Percentiles rank a stretch among this genome's conserved stretches.
Conservation (phyloP, 495 filamentous ascomycete genomes). For the Penicillium lagena region DNA sequence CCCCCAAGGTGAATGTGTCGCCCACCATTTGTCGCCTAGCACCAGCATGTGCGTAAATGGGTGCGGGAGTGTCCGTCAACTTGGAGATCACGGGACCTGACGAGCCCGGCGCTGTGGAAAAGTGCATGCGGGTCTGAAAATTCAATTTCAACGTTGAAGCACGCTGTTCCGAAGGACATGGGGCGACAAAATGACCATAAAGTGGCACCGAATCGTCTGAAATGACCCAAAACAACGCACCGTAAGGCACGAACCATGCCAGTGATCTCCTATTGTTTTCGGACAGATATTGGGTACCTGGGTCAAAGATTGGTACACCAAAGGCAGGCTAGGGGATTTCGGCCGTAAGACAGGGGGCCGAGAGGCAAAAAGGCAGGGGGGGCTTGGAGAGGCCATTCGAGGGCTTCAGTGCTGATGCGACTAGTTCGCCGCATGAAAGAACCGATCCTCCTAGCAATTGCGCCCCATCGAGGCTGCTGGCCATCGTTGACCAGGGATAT, state of each 20-base stretch:
- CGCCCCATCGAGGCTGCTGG: conserved; percentile 18
- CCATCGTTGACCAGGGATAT: conserved; percentile 15
- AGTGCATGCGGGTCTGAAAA: conserved; percentile 35
- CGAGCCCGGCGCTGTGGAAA: conserved; percentile 33
- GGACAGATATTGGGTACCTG: conserved; percentile 22
- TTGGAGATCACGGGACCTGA: conserved; percentile 39
- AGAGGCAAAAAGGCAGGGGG: conserved; percentile 22
- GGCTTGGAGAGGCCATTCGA: conserved; percentile 24
- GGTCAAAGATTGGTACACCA: conserved; percentile 19
- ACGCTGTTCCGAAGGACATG: conserved; percentile 4
- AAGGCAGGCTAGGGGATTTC: conserved; percentile 12
- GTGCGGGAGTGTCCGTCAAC: conserved; percentile 34
- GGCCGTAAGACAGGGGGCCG: conserved; percentile 21
- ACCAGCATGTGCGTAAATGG: conserved; percentile 24
- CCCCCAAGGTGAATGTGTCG: conserved; percentile 10
- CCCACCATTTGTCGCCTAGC: conserved; percentile 34
- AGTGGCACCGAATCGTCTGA: neutral
- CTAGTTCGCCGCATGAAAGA: conserved; percentile 12
- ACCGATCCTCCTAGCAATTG: conserved; percentile 17
- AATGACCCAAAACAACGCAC: neutral
- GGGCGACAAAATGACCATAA: conserved; percentile 3
- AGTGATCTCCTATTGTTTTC: conserved; percentile 10
- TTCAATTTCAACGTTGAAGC: conserved; percentile 40
- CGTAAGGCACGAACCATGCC: conserved; percentile 23
- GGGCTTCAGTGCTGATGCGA: conserved; percentile 11